Base-by-base conservation (phyloP, 352 stramenopile genomes). In the Phytophthora macrochlamydospora region DNA sequence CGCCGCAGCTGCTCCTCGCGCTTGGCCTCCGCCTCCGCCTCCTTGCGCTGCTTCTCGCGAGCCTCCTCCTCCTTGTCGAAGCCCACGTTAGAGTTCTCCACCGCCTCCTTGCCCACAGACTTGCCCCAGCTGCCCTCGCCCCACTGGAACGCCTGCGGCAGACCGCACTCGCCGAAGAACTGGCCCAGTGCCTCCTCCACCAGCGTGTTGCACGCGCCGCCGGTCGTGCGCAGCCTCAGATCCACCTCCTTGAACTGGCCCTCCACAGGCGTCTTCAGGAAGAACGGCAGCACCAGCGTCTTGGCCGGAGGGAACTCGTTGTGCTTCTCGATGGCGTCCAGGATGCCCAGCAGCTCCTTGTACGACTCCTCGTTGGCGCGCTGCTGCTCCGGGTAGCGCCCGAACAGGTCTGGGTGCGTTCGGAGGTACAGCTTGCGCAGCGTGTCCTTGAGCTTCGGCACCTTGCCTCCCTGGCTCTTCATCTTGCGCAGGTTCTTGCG, bases 361-460 rank as follows among this genome's bases (percentile, higher is more conserved):
- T 93, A 93, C 67, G 81, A 91, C 62, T 77, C 78, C 50, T 87
- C 83, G 78, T 93, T 91, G 42, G 67, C 63, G 18, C 74, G 57
- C 60, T 88, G 84, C 63, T 92, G 81, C 61, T 74, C 67, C 52
- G 84, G 84, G 71, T 89, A 91, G 62, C 87, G 73, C 18, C 81
- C 84, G 57, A 93, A 93, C 61, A 93, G 64, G 53, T 93, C 84
- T 35, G 84, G 84, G 59, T 93, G 84, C 56, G 84, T 93, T 65
- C 84, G 84, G 62, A 93, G 38, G 60, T 93, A 93, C n/a, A 93
- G 71, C 70, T 93, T 93, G 50, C 84, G 84, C 68, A 93, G 70
- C 49, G 81, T 91, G 51, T 89, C 79, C 71, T 93, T 92, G 51
- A 93, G 76, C 70, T 76, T 71, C 45, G 84, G 84, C 55, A 91